A percentile compares a stretch with the other conserved stretches of the same genome.
Evolutionary conservation across 768 basidiomycete species (phyloP).

Genomic region (Boletellus emodensis): DNA sequence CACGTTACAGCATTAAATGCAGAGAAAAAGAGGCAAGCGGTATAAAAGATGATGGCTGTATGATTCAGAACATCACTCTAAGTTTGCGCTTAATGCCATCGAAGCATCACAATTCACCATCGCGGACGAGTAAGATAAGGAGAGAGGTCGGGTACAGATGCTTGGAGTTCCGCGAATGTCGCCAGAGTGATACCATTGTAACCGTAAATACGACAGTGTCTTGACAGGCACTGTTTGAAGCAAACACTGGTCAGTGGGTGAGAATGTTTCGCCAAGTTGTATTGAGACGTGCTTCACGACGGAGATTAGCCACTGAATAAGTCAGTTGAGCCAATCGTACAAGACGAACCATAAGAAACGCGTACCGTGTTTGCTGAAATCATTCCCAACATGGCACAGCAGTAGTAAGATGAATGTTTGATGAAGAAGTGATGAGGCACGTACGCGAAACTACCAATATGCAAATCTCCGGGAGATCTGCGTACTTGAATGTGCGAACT

Average conservation of each 20-base stretch:
- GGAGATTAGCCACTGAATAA: constrained; percentile 2
- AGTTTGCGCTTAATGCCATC: neutral
- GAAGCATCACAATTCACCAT: constrained; percentile 2
- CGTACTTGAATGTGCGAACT: too few species aligned
- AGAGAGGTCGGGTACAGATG: constrained; percentile 8
- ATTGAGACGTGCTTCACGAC: constrained; percentile 1
- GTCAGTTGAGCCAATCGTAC: neutral
- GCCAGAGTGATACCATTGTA: constrained; percentile 5
- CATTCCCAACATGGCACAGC: too few species aligned
- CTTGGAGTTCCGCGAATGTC: too few species aligned
- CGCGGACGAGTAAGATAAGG: constrained; percentile 7
- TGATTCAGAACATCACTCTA: neutral
- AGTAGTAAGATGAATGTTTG: too few species aligned
- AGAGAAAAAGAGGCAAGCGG: neutral
- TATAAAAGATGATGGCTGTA: constrained; percentile 6
- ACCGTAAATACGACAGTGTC: constrained; percentile 1
- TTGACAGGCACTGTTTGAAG: constrained; percentile 6
- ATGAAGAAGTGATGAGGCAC: too few species aligned
- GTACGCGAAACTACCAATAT: too few species aligned
- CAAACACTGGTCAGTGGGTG: neutral
- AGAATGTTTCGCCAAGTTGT: too few species aligned
- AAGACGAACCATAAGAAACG: neutral
- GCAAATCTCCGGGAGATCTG: too few species aligned
- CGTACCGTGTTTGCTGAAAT: too few species aligned
- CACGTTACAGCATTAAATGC: too few species aligned